Percentiles rank a stretch among this genome's conserved stretches.
Conservation (phyloP, 164 flowering plant species). For the Paratinospora sagittata region DNA sequence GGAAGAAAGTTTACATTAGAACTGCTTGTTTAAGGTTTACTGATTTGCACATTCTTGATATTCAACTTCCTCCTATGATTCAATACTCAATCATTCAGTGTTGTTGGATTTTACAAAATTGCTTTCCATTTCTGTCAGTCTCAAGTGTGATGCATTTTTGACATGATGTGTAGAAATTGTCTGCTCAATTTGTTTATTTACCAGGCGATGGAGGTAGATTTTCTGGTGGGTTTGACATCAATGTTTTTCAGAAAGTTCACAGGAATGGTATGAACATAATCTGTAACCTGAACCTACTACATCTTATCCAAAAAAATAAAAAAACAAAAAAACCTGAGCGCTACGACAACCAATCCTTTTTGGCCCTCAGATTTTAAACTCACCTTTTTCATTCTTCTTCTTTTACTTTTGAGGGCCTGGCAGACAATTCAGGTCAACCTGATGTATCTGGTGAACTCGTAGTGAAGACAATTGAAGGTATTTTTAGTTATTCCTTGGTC, state of each 20-base stretch:
- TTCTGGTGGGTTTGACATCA: slow-evolving; percentile 3
- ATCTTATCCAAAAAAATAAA: too few species aligned
- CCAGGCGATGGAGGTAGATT: slow-evolving; percentile 4
- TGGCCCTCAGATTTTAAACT: neutral
- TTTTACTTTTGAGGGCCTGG: neutral
- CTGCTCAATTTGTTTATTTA: neutral
- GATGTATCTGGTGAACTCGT: neutral
- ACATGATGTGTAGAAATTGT: neutral
- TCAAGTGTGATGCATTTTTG: neutral
- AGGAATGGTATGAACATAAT: neutral
- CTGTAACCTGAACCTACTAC: neutral
- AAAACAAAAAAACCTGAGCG: too few species aligned
- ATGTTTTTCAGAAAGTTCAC: neutral
- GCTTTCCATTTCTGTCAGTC: neutral
- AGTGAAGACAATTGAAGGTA: slow-evolving; percentile 4
- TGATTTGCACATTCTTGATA: too few species aligned
- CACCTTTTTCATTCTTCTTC: neutral
- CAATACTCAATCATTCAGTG: too few species aligned
- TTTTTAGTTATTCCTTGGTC: neutral
- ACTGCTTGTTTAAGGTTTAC: too few species aligned
- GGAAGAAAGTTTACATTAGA: too few species aligned
- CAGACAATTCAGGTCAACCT: slow-evolving; percentile 3
- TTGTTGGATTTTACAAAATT: too few species aligned
- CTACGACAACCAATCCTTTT: neutral
- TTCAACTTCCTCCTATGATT: too few species aligned